These are phyloP conservation scores for Primulina huaijiensis DNA, from an alignment of 257 asterid species.

Conservation along the genomic window DNA sequence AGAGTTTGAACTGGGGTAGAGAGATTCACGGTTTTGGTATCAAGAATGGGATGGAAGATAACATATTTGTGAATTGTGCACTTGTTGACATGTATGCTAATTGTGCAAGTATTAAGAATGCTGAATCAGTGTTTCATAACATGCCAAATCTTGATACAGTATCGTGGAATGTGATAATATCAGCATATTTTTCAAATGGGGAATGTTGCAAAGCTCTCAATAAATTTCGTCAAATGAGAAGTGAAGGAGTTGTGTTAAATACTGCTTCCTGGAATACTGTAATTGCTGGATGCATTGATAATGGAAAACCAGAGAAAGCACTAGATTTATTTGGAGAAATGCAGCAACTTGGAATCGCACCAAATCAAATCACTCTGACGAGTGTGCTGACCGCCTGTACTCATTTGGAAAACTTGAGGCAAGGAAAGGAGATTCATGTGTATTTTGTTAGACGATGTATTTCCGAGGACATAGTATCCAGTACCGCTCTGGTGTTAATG, in stretches of 20 bases:
- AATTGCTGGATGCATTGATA: slow-evolving; percentile 55
- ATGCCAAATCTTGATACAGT: slow-evolving; percentile 44
- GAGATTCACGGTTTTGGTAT: slow-evolving; percentile 57
- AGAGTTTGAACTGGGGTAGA: slow-evolving; percentile 44
- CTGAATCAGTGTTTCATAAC: slow-evolving; percentile 45
- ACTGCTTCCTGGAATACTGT: slow-evolving; percentile 60
- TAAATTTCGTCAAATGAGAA: slow-evolving; percentile 49
- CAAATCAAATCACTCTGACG: slow-evolving; percentile 61
- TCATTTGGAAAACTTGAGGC: slow-evolving; percentile 47
- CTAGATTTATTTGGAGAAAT: slow-evolving; percentile 43
- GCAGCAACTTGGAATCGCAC: slow-evolving; percentile 54
- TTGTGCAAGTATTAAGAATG: slow-evolving; percentile 54
- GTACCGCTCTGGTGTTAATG: slow-evolving; percentile 55
- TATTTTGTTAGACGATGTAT: slow-evolving; percentile 38
- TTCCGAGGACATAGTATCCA: slow-evolving; percentile 40
- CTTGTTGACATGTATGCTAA: slow-evolving; percentile 68
- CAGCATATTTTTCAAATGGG: slow-evolving; percentile 59
- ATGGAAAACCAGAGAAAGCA: slow-evolving; percentile 45
- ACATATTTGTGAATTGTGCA: slow-evolving; percentile 59
- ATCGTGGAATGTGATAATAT: slow-evolving; percentile 59
- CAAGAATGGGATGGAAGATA: slow-evolving; percentile 51
- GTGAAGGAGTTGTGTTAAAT: slow-evolving; percentile 38
- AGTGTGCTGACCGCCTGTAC: slow-evolving; percentile 50
- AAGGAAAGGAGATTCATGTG: slow-evolving; percentile 60
- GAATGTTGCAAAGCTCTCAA: slow-evolving; percentile 48